These are phyloP conservation scores for Lachnellula arida DNA, from an alignment of 2,329 filamentous ascomycete species.

Conservation along the genomic window DNA sequence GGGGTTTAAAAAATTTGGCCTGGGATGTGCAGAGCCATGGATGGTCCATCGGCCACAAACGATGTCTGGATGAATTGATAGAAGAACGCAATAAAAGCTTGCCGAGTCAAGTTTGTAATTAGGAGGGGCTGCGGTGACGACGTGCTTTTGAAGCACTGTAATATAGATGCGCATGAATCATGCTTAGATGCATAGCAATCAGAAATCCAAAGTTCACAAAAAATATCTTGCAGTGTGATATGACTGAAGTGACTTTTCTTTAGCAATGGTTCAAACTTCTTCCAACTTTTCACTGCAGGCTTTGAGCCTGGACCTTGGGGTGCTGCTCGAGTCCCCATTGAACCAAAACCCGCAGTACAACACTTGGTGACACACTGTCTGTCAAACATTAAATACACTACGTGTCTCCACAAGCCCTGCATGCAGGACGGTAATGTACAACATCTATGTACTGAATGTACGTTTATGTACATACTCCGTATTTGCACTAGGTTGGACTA, in stretches of 20 bases:
- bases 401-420: too few species aligned
- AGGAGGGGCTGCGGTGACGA: too few species aligned
- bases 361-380: too few species aligned
- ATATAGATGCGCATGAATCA: not conserved
- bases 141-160: not conserved
- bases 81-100: not conserved
- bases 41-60: too few species aligned
- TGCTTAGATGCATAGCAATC: not conserved
- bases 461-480: too few species aligned
- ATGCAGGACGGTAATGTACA: too few species aligned
- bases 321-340: too few species aligned
- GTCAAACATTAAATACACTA: too few species aligned
- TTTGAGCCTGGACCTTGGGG: too few species aligned
- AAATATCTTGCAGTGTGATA: not conserved
- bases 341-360: too few species aligned
- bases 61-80: not conserved
- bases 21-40: not conserved
- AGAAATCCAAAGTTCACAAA: not conserved
- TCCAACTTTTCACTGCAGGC: not conserved
- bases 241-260: not conserved
- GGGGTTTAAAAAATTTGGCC: not conserved
- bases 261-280: not conserved
- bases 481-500: too few species aligned
- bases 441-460: too few species aligned
- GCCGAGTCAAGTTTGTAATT: not conserved